phyloP scores from a whole-genome alignment of 2,329 filamentous ascomycete genomes.

The Xylariaceae sp. region DNA sequence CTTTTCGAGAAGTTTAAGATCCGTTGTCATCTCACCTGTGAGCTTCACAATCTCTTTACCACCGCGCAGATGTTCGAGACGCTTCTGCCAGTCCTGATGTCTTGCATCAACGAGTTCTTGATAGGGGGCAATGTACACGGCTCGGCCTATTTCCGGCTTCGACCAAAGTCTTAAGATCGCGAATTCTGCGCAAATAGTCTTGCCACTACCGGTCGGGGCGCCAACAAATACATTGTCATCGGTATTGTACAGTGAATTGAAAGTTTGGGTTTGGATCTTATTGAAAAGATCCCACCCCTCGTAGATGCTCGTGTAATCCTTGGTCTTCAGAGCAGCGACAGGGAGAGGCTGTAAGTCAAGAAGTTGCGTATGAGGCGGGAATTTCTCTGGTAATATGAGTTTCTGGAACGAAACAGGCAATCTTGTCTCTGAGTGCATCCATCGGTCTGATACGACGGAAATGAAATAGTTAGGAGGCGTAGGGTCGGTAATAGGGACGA shows the following conservation, averaged over 20 bases:
- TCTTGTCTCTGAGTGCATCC: slow-evolving; percentile 97
- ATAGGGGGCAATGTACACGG: slow-evolving; percentile 91
- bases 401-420: slow-evolving; percentile 93
- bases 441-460: slow-evolving; percentile 87
- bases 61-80: slow-evolving; percentile 67
- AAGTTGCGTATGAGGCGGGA: slow-evolving; percentile 87
- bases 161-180: slow-evolving; percentile 86
- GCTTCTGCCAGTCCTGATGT: slow-evolving; percentile 78
- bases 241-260: slow-evolving; percentile 85
- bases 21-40: slow-evolving; percentile 85
- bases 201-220: slow-evolving; percentile 90
- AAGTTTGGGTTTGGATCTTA: slow-evolving; percentile 94
- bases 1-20: slow-evolving; percentile 81
- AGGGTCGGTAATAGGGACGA: slow-evolving; percentile 91
- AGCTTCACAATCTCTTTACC: slow-evolving; percentile 91
- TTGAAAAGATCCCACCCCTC: slow-evolving; percentile 87
- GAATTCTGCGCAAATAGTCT: slow-evolving; percentile 96
- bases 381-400: slow-evolving; percentile 88
- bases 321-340: slow-evolving; percentile 79
- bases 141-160: slow-evolving; percentile 65
- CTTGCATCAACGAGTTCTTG: slow-evolving; percentile 86
- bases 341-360: slow-evolving; percentile 89
- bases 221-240: slow-evolving; percentile 94
- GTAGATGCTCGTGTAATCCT: slow-evolving; percentile 79
- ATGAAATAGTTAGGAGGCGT: slow-evolving; percentile 99